Conservation (phyloP, 352 stramenopile species). For the Globisporangium polare region DNA sequence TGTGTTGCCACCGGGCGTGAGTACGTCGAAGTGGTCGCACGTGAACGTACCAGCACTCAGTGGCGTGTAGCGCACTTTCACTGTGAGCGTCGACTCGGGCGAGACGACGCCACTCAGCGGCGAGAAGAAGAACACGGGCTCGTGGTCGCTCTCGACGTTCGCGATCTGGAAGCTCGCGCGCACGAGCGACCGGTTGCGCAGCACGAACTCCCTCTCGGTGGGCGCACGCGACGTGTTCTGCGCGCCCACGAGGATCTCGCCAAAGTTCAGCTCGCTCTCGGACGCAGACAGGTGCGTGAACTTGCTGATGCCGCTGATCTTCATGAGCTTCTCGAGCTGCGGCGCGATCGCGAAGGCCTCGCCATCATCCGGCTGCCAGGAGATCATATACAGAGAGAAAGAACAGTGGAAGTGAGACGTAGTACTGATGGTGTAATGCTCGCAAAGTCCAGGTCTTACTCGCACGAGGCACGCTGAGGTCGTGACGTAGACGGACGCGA, state of each 20-base stretch:
- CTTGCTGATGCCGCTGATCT: conserved; percentile 88
- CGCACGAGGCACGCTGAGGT: conserved; percentile 61
- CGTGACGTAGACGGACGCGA: conserved; percentile 84
- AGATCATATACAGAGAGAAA: not conserved
- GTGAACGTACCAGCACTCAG: conserved; percentile 84
- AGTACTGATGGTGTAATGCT: too few relatives aligned
- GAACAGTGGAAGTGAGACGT: too few relatives aligned
- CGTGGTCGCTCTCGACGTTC: conserved; percentile 80
- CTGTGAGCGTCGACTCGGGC: conserved; percentile 58
- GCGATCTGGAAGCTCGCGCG: conserved; percentile 72
- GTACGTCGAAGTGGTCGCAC: conserved; percentile 88
- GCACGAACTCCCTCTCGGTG: conserved; percentile 77
- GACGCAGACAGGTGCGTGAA: conserved; percentile 85
- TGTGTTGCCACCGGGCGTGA: conserved; percentile 85
- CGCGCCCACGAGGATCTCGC: conserved; percentile 73
- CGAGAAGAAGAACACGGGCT: conserved; percentile 82
- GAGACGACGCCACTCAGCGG: conserved; percentile 64
- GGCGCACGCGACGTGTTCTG: conserved; percentile 32
- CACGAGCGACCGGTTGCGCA: conserved; percentile 90
- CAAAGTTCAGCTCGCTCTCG: conserved; percentile 80
- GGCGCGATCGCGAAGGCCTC: conserved; percentile 21
- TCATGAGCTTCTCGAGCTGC: conserved; percentile 56
- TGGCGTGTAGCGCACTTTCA: conserved; percentile 82
- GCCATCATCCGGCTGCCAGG: conserved; percentile 22
- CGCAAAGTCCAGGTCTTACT: conserved; percentile 25